These are phyloP conservation scores for Golubevia pallescens DNA, from an alignment of 1,284 basidiomycete genomes.

Conservation along the genomic window DNA sequence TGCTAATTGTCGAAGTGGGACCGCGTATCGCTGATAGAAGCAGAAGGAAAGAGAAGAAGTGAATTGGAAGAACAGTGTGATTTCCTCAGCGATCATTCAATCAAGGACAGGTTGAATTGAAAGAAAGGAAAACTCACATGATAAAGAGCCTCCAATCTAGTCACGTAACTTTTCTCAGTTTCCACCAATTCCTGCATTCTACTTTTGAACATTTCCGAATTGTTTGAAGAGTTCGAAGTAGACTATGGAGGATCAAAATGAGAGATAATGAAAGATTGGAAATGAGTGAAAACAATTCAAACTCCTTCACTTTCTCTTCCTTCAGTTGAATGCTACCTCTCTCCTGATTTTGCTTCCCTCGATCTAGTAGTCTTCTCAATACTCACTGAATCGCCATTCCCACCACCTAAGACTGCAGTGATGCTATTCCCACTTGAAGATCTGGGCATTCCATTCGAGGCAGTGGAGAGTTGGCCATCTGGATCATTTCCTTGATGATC, in stretches of 20 bases:
- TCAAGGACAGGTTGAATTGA: neutral
- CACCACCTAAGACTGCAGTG: constrained; percentile 26
- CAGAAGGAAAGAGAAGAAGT: neutral
- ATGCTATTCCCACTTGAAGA: constrained; percentile 45
- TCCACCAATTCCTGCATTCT: constrained; percentile 52
- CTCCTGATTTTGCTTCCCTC: too few relatives aligned
- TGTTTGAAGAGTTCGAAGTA: constrained; percentile 12
- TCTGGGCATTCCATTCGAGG: constrained; percentile 15
- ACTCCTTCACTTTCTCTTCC: neutral
- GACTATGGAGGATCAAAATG: neutral
- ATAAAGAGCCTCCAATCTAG: constrained; percentile 46
- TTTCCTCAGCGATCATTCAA: neutral
- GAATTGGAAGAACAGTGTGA: neutral
- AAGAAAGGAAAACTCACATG: constrained; percentile 6
- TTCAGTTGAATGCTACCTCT: too few relatives aligned
- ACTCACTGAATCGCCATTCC: neutral
- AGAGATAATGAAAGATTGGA: constrained; percentile 8
- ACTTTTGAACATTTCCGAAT: constrained; percentile 23
- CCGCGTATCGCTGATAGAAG: constrained; percentile 71
- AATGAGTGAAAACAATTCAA: neutral
- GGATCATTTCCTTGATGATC: constrained; percentile 24
- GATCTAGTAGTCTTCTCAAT: too few relatives aligned
- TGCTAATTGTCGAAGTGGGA: constrained; percentile 84
- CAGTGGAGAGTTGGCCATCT: neutral
- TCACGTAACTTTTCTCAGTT: constrained; percentile 59